Conservation (phyloP, 805 yeast species). For the Kodamaea sagamina region DNA sequence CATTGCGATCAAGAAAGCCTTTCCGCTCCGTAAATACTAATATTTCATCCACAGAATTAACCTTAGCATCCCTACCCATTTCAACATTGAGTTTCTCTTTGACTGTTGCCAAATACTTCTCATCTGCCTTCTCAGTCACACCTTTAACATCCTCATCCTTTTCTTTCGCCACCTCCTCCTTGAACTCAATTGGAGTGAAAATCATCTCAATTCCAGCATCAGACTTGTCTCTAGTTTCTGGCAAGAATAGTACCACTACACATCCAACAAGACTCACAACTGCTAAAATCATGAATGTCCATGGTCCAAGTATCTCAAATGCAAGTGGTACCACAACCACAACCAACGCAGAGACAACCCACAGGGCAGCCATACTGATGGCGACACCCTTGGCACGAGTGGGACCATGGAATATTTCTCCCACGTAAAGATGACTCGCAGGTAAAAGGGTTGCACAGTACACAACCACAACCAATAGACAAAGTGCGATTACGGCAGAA, state of each 20-base stretch:
- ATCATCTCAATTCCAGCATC: slow-evolving; percentile 13
- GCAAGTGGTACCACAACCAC: slow-evolving; percentile 44
- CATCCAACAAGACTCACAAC: slow-evolving; percentile 32
- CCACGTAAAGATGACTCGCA: slow-evolving; percentile 51
- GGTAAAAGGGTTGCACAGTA: slow-evolving; percentile 49
- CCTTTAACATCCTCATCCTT: no score
- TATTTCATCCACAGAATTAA: no score
- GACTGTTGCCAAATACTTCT: no score
- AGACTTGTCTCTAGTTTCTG: slow-evolving; percentile 43
- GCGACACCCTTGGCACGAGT: slow-evolving; percentile 51
- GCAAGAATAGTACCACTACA: slow-evolving; percentile 35
- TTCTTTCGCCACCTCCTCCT: no score
- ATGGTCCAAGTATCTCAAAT: slow-evolving; percentile 38
- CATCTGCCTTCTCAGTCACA: no score
- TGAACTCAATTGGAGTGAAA: not conserved
- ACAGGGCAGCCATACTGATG: slow-evolving; percentile 47
- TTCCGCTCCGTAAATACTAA: no score
- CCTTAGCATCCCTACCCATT: no score
- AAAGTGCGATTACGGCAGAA: slow-evolving; percentile 44
- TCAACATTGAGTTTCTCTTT: no score
- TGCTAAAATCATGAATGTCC: slow-evolving; percentile 43
- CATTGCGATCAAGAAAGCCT: no score
- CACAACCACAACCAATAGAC: slow-evolving; percentile 47
- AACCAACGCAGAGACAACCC: slow-evolving; percentile 41
- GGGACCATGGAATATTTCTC: slow-evolving; percentile 48